Conservation (phyloP, 306 rosid genomes). For the Lathyrus oleraceus region DNA sequence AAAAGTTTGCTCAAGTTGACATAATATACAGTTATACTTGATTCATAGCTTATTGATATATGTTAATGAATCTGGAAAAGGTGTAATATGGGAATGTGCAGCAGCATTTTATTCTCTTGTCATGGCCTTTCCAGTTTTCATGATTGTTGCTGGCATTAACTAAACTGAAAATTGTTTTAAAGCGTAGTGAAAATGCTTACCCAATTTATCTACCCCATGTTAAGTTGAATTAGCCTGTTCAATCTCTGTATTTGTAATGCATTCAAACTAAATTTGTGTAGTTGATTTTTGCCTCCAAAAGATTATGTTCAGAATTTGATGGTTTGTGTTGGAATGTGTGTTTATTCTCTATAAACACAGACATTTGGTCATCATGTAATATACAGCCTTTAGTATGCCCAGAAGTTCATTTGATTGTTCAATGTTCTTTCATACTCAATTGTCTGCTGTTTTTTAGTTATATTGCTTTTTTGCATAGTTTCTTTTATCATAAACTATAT, state of each 20-base stretch:
- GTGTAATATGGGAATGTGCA: no score
- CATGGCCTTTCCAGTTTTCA: background rate
- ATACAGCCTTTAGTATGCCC: background rate
- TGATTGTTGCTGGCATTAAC: background rate
- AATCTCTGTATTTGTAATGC: background rate
- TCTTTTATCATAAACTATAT: background rate
- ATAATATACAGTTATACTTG: no score
- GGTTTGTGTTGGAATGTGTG: constrained; percentile 9
- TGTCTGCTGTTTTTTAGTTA: background rate
- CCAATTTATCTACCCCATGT: background rate
- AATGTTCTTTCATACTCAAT: background rate
- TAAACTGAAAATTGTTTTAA: background rate
- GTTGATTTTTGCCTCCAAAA: background rate
- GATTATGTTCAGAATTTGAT: background rate
- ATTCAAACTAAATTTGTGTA: background rate
- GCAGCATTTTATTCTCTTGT: background rate
- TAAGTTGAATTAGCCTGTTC: background rate
- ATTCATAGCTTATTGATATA: no score
- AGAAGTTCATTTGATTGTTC: background rate
- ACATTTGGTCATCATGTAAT: background rate
- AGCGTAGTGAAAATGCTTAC: background rate
- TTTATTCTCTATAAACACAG: background rate
- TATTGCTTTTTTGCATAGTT: background rate
- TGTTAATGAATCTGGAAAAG: no score
- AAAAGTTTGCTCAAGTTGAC: no score